phyloP scores from a whole-genome alignment of 2,329 filamentous ascomycete species.

The Onygenales sp. region DNA sequence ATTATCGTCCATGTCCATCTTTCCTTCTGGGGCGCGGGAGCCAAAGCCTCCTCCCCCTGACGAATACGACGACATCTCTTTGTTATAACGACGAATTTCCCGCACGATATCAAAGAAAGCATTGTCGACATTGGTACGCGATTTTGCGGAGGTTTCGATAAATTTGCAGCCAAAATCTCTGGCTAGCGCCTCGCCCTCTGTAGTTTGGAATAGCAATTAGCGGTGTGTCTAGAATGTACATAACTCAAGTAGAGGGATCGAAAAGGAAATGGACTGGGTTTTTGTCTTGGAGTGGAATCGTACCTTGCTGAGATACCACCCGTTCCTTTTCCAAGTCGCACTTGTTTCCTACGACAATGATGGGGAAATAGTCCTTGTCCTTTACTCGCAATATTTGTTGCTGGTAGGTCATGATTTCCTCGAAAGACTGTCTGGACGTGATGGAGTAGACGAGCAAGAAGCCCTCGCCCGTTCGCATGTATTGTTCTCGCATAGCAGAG shows the following conservation, averaged over 20 bases:
- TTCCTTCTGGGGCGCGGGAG: conserved; percentile 48
- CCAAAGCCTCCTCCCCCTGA: conserved; percentile 55
- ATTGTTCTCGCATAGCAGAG: conserved; percentile 98
- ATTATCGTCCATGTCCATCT: conserved; percentile 65
- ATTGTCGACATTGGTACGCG: conserved; percentile 94
- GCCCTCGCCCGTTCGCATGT: conserved; percentile 97
- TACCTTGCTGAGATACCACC: conserved; percentile 87
- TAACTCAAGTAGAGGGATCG: not conserved
- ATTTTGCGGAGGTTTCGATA: conserved; percentile 98
- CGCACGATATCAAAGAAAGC: conserved; percentile 98
- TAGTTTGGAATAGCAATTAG: conserved; percentile 8
- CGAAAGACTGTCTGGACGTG: conserved; percentile 91
- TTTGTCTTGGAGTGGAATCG: conserved; percentile 22
- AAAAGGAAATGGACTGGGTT: not conserved
- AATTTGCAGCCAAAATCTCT: conserved; percentile 91
- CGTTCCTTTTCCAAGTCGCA: conserved; percentile 93
- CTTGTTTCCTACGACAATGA: conserved; percentile 98
- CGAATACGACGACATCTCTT: conserved; percentile 86
- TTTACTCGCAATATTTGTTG: conserved; percentile 98
- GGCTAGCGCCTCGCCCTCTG: conserved; percentile 85
- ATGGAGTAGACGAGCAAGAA: conserved; percentile 98
- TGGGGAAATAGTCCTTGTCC: conserved; percentile 99
- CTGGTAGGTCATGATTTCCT: conserved; percentile 97
- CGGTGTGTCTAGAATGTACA: not conserved
- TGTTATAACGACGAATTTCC: conserved; percentile 96